Base-by-base conservation (phyloP, 2,329 filamentous ascomycete species). In the Botryosphaeria dothidea region DNA sequence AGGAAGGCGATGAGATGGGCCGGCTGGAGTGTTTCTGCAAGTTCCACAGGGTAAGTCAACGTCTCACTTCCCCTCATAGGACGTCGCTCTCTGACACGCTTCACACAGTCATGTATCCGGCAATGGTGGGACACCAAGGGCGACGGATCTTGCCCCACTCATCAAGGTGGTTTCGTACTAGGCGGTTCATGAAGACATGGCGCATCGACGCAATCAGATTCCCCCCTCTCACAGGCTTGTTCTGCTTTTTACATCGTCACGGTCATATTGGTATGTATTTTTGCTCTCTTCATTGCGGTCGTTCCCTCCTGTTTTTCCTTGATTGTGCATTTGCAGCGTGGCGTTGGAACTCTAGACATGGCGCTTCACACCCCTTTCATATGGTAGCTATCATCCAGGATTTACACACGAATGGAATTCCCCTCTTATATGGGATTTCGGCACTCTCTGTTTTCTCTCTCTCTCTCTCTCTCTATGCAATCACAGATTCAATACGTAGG, bases 11-110 rank as follows among this genome's bases (percentile, higher is more conserved):
- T 70, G 79, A 82, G 69, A 79, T 89, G 78, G 85, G 84, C 9
- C 78, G 87, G 66, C 75, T 89, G 71, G 85, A 88, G 69, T 89
- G 87, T 71, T 77, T 87, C 67, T 89, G 87, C 77, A 87, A 87
- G 69, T 89, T 89, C 68, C 87, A 89, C 72, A 82, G 84, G 74
- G 74, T 80, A 71, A 49, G 62, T 43, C n/a, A 21, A n/a, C 34
- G 15, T 36, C n/a, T 41, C n/a, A 11, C 48, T 13, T 52, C 34
- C 38, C 29, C 7, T 19, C 15, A 17, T 27, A 8, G 4, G 4
- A 3, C 67, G 69, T 71, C 11, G 56, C 48, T 11, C 9, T 25
- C 31, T 29, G 1, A 29, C 17, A 19, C 7, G 19, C n/a, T 38
- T 31, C 21, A 57, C 25, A 21, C 13, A 79, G 71, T 71, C 75